phyloP scores from a whole-genome alignment of 1,139 yeast species.

The Entelexis sorbosivorans region DNA sequence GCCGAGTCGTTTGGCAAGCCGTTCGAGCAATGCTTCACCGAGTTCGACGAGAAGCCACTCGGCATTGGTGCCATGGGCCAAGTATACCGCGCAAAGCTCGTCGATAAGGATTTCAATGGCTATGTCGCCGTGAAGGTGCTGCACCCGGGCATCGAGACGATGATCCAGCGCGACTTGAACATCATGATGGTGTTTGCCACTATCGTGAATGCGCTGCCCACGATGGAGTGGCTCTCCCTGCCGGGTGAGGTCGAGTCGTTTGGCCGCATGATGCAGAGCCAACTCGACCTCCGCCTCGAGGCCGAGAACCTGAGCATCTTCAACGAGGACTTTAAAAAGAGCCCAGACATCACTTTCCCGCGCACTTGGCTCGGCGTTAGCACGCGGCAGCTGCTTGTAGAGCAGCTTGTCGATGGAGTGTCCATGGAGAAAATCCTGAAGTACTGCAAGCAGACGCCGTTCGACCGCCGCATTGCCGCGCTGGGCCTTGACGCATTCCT shows the following conservation, averaged over 20 bases:
- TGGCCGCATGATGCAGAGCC: conserved; percentile 72
- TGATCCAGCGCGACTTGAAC: conserved; percentile 66
- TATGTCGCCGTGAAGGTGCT: conserved; percentile 79
- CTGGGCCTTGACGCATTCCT: conserved; percentile 83
- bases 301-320: conserved; percentile 68
- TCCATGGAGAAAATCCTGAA: conserved; percentile 62
- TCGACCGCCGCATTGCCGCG: conserved; percentile 67
- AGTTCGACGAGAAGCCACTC: conserved; percentile 60
- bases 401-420: conserved; percentile 69
- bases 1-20: conserved; percentile 48
- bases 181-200: conserved; percentile 77
- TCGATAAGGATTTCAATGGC: conserved; percentile 10
- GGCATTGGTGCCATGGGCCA: conserved; percentile 99
- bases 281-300: conserved; percentile 80
- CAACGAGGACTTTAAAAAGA: conserved; percentile 46
- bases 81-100: conserved; percentile 66
- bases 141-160: conserved; percentile 71
- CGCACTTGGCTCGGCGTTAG: conserved; percentile 57
- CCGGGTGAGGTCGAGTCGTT: conserved; percentile 93
- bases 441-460: conserved; percentile 38
- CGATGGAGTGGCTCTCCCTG: conserved; percentile 93
- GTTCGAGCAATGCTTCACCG: conserved; percentile 72
- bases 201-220: conserved; percentile 59
- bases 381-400: conserved; percentile 67
- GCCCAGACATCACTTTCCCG: conserved; percentile 69